A percentile compares a stretch with the other conserved stretches of the same genome.
Conservation (phyloP, 2,329 filamentous ascomycete species). For the Alternaria viburni region DNA sequence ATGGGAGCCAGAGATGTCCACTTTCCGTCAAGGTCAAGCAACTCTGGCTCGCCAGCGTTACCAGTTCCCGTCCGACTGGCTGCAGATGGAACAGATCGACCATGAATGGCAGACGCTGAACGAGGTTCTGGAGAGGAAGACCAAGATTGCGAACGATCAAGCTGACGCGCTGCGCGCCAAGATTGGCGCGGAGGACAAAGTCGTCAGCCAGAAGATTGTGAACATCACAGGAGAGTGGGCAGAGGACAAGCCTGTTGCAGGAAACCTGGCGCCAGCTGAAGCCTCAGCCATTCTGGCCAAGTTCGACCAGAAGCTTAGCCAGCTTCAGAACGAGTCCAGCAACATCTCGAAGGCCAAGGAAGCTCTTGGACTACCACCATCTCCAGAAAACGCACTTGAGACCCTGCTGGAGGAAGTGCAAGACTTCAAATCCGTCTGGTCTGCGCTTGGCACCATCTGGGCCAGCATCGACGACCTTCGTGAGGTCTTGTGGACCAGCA, state of each 20-base stretch:
- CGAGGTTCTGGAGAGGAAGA: slow-evolving; percentile 89
- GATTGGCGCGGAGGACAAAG: slow-evolving; percentile 90
- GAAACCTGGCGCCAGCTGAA: slow-evolving; percentile 87
- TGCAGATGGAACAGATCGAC: slow-evolving; percentile 94
- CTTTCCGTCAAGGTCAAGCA: slow-evolving; percentile 94
- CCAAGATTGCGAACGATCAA: slow-evolving; percentile 94
- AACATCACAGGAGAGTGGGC: slow-evolving; percentile 90
- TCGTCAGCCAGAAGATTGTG: slow-evolving; percentile 84
- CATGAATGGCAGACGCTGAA: slow-evolving; percentile 94
- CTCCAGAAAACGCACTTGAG: slow-evolving; percentile 79
- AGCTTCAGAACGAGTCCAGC: slow-evolving; percentile 83
- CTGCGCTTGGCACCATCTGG: slow-evolving; percentile 94
- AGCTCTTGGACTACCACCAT: slow-evolving; percentile 85
- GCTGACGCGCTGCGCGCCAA: slow-evolving; percentile 94
- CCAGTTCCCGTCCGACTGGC: slow-evolving; percentile 91
- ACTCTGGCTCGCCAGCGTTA: slow-evolving; percentile 90
- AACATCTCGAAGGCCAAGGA: slow-evolving; percentile 98
- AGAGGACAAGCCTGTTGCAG: slow-evolving; percentile 95
- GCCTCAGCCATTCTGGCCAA: slow-evolving; percentile 80
- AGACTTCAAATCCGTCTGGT: slow-evolving; percentile 99
- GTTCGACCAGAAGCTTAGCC: slow-evolving; percentile 85
- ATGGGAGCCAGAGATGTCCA: slow-evolving; percentile 95
- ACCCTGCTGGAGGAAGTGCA: slow-evolving; percentile 93
- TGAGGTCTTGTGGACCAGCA: slow-evolving; percentile 91
- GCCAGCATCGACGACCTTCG: slow-evolving; percentile 91